phyloP scores from a whole-genome alignment of 805 yeast species.

The Teunomyces aglyptinius region DNA sequence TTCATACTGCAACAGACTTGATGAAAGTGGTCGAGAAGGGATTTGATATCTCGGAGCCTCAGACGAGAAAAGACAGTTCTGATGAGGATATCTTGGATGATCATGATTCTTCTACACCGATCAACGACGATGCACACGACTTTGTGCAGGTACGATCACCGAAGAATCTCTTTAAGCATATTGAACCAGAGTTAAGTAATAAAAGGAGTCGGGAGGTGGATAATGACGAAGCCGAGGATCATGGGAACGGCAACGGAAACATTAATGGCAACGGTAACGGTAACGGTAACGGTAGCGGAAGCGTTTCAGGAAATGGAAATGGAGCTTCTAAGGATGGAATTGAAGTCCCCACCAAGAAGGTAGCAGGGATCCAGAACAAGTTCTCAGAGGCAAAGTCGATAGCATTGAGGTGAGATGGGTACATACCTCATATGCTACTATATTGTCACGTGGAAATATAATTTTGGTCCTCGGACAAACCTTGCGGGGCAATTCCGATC shows the following conservation, averaged over 20 bases:
- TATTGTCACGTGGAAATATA: neutral
- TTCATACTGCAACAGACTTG: conserved; percentile 28
- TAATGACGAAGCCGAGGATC: neutral
- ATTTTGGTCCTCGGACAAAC: conserved; percentile 1
- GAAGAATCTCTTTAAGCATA: neutral
- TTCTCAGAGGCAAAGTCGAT: neutral
- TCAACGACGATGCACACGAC: conserved; percentile 15
- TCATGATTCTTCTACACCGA: conserved; percentile 29
- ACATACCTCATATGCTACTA: neutral
- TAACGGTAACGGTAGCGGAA: neutral
- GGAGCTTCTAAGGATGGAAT: neutral
- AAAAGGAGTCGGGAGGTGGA: neutral
- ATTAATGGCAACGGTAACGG: neutral
- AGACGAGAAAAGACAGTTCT: conserved; percentile 10
- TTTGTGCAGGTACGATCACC: neutral
- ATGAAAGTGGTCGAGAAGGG: conserved; percentile 25
- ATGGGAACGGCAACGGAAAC: neutral
- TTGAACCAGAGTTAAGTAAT: neutral
- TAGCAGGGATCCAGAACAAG: neutral
- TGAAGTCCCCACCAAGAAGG: neutral
- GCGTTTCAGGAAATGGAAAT: neutral
- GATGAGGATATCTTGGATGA: conserved; percentile 19
- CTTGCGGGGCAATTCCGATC: neutral
- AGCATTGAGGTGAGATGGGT: neutral
- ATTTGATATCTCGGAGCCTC: conserved; percentile 6